Conservation (phyloP, 331 rosid species). For the Stylosanthes scabra region DNA sequence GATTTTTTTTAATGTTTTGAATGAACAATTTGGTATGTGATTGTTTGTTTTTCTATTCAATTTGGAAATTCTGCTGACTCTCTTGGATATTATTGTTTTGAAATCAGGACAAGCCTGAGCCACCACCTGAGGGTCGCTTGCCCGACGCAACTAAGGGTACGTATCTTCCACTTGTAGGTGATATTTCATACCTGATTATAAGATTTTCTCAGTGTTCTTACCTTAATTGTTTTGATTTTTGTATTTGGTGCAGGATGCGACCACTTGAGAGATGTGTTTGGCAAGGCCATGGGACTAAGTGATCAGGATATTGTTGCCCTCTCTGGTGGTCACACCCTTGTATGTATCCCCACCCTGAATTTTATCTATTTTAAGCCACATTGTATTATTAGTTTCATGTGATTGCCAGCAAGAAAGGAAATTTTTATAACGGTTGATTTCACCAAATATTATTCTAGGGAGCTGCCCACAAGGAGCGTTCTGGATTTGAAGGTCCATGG, state of each 20-base stretch:
- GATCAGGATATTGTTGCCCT: slow-evolving; percentile 95
- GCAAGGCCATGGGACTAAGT: slow-evolving; percentile 81
- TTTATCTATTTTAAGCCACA: background rate
- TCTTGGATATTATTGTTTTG: too few species aligned
- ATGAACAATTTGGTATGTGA: too few species aligned
- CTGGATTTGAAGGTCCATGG: slow-evolving; percentile 99
- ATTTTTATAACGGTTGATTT: background rate
- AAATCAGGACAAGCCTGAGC: slow-evolving; percentile 73
- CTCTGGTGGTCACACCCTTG: slow-evolving; percentile 97
- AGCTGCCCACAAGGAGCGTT: slow-evolving; percentile 94
- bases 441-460: slow-evolving; percentile 54
- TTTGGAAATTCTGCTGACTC: too few species aligned
- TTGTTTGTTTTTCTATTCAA: too few species aligned
- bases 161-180: background rate
- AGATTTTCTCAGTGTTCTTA: too few species aligned
- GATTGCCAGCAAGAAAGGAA: background rate
- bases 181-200: too few species aligned
- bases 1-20: too few species aligned
- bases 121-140: slow-evolving; percentile 97
- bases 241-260: slow-evolving; percentile 67
- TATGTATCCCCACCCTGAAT: slow-evolving; percentile 20
- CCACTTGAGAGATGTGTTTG: slow-evolving; percentile 87
- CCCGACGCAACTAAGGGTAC: slow-evolving; percentile 85
- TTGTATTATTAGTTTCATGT: background rate
- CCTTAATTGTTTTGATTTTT: background rate